Evolutionary conservation across 1,284 basidiomycete species (phyloP), one percentile per base, ranked within the genome.

Genomic region (Austropuccinia psidii): DNA sequence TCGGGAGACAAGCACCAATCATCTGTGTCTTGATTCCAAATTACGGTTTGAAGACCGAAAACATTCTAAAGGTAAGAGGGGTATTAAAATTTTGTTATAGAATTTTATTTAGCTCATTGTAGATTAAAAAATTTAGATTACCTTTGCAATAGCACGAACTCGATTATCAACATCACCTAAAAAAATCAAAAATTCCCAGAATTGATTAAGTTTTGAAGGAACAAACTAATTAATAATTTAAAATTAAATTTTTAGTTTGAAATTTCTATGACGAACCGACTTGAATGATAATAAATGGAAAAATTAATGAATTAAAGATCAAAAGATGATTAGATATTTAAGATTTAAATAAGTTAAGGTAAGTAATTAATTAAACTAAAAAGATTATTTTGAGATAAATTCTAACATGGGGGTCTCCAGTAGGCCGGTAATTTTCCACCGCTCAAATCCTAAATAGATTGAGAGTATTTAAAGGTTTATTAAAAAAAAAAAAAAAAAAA

Each of bases 21-120:
- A 43, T 73, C 62, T 11, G 73, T 66, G 31, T 60, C 90, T 72
- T 86, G 85, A 79, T 91, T 91, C 90, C 90, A 92, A 76, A 90
- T 81, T 62, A 91, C 84, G 27, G 87, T 87, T n/a, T 83, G 83
- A 74, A 91, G 79, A 49, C 87, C 77, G 54, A 78, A 77, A 43
- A 78, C 77, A 19, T 78, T 85, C 78, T 73, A 41, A 47, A 24
- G 11, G 27, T 41, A 33, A 17, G 17, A 52, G 27, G 24, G 39
- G 21, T 37, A 15, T 31, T n/a, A n/a, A n/a, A n/a, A n/a, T n/a
- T n/a, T n/a, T n/a, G n/a, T n/a, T 29, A 29, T 21, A 45, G 43
- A n/a, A 55, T 41, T 41, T 39, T 41, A 55, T 43, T 2, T 33
- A 43, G 9, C 21, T 58, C 39, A 21, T 11, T 7, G n/a, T 27